Evolutionary conservation across 371 early-diverging fungal genomes (phyloP).

Genomic region (Lichtheimia ramosa): DNA sequence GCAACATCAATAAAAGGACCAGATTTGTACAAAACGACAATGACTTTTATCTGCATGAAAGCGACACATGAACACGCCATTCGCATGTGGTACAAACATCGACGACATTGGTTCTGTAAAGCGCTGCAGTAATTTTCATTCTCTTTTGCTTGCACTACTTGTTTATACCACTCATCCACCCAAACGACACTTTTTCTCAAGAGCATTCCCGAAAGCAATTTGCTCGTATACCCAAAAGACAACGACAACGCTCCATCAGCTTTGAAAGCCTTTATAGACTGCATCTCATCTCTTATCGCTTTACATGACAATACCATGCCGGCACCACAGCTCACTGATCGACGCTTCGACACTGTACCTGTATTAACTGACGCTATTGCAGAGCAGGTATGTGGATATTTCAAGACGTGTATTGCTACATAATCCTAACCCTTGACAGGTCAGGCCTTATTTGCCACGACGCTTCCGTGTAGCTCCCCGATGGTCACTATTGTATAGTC

Average conservation of each 20-base stretch:
- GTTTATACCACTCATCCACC: no score
- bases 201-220: background rate
- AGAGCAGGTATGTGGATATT: conserved; percentile 37
- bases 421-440: conserved; percentile 15
- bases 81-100: no score
- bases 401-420: background rate
- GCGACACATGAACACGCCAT: no score
- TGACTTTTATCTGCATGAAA: no score
- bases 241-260: background rate
- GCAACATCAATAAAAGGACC: no score
- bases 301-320: conserved; percentile 27
- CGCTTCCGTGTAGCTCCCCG: conserved; percentile 61
- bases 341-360: conserved; percentile 42
- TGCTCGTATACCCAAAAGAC: background rate
- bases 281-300: background rate
- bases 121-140: no score
- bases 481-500: conserved; percentile 84
- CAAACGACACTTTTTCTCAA: background rate
- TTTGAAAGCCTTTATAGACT: background rate
- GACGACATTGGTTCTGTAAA: no score
- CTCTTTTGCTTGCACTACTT: no score
- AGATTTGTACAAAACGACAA: no score
- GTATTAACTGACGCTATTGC: conserved; percentile 50
- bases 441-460: conserved; percentile 59
- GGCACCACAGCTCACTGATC: conserved; percentile 35